Base-by-base conservation (phyloP, 768 basidiomycete species). In the Boletus reticulatus region DNA sequence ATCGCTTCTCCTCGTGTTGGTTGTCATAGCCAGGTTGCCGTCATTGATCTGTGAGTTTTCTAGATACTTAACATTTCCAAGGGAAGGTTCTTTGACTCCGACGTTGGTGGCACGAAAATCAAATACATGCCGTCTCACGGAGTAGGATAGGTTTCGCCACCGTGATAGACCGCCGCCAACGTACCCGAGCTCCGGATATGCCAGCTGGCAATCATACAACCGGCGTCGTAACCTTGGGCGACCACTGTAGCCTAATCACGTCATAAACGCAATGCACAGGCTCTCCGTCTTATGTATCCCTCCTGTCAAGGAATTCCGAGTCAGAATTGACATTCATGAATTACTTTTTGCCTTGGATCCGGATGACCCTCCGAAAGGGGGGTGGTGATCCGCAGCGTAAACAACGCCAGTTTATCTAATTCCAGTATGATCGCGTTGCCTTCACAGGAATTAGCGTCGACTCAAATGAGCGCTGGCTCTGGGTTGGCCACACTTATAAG, bases 341-440 rank as follows among this genome's bases (percentile, higher is more conserved):
- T 24, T 13, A 20, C 37, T 27, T 32, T 31, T 41, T 42, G 19
- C 24, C 3, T 46, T 37, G 9, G 31, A 27, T 49, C 34, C 6
- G 9, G 16, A 32, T 32, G 31, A 9, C 13, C 11, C 17, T 2
- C n/a, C 10, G 16, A 16, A 20, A 27, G n/a, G 31, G 29, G 10
- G 19, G 36, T n/a, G n/a, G 37, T 6, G 37, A 20, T 29, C 38
- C 17, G 36, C n/a, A 27, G 9, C 16, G 7, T 16, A 29, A 42
- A 41, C 20, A 27, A 27, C 3, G 36, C 50, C 57, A 48, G 19
- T 20, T 45, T 53, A 53, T 58, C 47, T 24, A 53, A 53, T 42
- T 22, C n/a, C 24, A 12, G 37, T 6, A 32, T 41, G 19, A 38
- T 17, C 16, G 17, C 19, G 6, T 13, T 38, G 11, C 14, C n/a